Evolutionary conservation across 495 filamentous ascomycete genomes (phyloP).

Genomic region (Sabuloglossum arenarium): DNA sequence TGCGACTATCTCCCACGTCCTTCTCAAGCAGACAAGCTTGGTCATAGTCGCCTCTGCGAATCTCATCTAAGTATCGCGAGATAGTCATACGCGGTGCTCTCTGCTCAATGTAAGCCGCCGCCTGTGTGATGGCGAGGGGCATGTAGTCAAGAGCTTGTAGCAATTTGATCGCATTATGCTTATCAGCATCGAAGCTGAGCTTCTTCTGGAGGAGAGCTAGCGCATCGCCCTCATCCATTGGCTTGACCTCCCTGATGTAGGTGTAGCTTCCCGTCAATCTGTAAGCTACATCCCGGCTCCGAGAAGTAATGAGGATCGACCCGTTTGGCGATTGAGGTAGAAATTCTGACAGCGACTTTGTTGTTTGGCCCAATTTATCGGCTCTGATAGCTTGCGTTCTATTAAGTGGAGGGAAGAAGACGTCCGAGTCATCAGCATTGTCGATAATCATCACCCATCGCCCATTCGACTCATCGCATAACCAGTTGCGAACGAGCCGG

Average conservation of each 20-base stretch:
- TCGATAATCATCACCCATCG: constrained; percentile 7
- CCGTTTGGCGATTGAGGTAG: constrained; percentile 10
- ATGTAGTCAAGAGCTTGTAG: constrained; percentile 18
- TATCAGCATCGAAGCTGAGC: neutral
- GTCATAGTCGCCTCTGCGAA: constrained; percentile 1
- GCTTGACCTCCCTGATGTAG: constrained; percentile 1
- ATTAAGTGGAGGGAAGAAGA: neutral
- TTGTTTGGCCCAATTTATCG: neutral
- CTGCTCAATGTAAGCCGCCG: constrained; percentile 24
- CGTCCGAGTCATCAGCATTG: constrained; percentile 8
- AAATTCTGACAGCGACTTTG: neutral
- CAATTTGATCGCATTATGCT: constrained; percentile 8
- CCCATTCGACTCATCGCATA: neutral
- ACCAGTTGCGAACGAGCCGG: constrained; percentile 2
- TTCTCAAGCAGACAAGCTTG: neutral
- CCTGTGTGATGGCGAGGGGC: constrained; percentile 27
- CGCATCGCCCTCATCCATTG: constrained; percentile 8
- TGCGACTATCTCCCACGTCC: constrained; percentile 1
- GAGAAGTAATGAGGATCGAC: constrained; percentile 11
- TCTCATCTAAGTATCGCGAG: neutral
- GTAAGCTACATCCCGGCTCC: constrained; percentile 3
- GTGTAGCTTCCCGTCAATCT: neutral
- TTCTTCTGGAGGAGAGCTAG: constrained; percentile 9
- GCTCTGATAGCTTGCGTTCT: neutral
- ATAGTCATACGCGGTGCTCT: constrained; percentile 16